These are phyloP conservation scores for Meyerozyma elateridarum DNA, from an alignment of 1,139 yeast species.

Conservation along the genomic window DNA sequence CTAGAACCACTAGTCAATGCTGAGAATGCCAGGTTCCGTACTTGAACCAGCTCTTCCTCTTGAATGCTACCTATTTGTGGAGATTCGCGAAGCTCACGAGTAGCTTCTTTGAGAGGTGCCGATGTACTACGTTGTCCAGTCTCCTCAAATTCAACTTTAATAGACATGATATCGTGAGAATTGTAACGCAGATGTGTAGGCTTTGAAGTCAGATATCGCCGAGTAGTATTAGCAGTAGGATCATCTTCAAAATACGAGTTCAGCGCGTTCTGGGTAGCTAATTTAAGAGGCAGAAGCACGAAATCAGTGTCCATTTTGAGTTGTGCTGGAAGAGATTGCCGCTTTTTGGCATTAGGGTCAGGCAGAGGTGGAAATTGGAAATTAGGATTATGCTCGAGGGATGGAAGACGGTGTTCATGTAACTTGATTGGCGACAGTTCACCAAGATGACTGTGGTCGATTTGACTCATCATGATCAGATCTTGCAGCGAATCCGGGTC, in stretches of 20 bases:
- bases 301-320: constrained; percentile 27
- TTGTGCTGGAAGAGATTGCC: constrained; percentile 35
- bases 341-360: constrained; percentile 19
- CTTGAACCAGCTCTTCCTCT: constrained; percentile 8
- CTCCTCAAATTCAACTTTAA: constrained; percentile 42
- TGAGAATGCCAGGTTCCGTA: constrained; percentile 22
- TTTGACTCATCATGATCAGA: no score
- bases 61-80: constrained; percentile 2
- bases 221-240: constrained; percentile 8
- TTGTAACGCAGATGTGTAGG: constrained; percentile 39
- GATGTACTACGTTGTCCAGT: constrained; percentile 24
- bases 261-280: constrained; percentile 18
- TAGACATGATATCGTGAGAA: constrained; percentile 43
- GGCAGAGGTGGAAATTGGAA: constrained; percentile 28
- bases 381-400: constrained; percentile 7
- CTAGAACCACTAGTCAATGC: constrained; percentile 23
- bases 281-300: constrained; percentile 41
- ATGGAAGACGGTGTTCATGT: not conserved
- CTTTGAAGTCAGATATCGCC: constrained; percentile 26
- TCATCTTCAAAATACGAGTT: constrained; percentile 18
- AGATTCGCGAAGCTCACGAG: no score
- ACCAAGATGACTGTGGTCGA: no score
- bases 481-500: constrained; percentile 18
- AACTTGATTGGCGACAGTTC: constrained; percentile 21
- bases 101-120: constrained; percentile 23